Evolutionary conservation across 2,329 filamentous ascomycete species (phyloP).

Genomic region (Trichoderma sp.): DNA sequence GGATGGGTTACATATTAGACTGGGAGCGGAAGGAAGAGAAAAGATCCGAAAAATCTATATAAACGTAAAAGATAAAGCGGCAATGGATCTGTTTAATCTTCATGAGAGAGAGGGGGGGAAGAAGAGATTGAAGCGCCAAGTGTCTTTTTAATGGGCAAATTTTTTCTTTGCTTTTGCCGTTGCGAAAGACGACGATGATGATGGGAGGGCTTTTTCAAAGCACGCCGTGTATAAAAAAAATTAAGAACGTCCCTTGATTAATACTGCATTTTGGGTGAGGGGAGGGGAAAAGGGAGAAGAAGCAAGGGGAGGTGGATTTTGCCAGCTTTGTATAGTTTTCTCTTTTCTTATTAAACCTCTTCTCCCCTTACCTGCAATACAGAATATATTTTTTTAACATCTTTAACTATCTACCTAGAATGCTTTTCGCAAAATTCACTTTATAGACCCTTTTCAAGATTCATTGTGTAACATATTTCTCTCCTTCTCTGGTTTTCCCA

Average conservation of each 20-base stretch:
- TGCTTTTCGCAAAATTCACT: background rate
- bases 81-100: conserved; percentile 18
- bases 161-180: conserved; percentile 11
- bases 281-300: conserved; percentile 21
- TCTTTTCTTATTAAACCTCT: background rate
- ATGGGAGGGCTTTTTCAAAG: conserved; percentile 32
- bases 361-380: conserved; percentile 31
- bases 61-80: conserved; percentile 4
- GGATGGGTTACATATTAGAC: conserved; percentile 31
- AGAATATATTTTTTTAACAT: conserved; percentile 27
- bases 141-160: background rate
- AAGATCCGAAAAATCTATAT: conserved; percentile 17
- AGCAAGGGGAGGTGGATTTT: conserved; percentile 29
- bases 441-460: too few species aligned
- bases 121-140: conserved; percentile 5
- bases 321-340: conserved; percentile 38
- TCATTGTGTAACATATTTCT: too few species aligned
- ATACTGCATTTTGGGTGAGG: conserved; percentile 43
- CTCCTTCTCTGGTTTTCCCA: background rate
- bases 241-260: conserved; percentile 44
- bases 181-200: conserved; percentile 32
- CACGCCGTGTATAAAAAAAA: conserved; percentile 45
- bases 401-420: background rate
- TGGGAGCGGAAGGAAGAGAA: conserved; percentile 27
- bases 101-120: conserved; percentile 8